Conservation (phyloP, 2,329 filamentous ascomycete genomes). For the Colletotrichum australisinense region DNA sequence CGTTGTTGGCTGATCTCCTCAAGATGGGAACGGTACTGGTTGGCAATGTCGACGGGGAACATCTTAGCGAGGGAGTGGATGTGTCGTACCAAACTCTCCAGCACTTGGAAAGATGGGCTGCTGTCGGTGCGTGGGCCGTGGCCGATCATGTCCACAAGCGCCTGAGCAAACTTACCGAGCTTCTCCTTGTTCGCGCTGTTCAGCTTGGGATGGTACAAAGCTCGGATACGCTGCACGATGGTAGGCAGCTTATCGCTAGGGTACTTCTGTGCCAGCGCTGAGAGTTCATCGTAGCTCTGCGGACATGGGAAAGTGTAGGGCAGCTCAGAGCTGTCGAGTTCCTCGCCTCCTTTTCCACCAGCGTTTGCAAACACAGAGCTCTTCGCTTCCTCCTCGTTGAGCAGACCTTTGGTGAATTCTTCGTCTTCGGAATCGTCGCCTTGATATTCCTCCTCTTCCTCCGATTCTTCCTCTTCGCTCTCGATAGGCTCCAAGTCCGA, state of each 20-base stretch:
- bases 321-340: slow-evolving; percentile 58
- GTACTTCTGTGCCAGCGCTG: slow-evolving; percentile 73
- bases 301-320: slow-evolving; percentile 92
- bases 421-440: slow-evolving; percentile 65
- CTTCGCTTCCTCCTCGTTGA: slow-evolving; percentile 68
- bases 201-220: slow-evolving; percentile 91
- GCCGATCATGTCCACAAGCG: slow-evolving; percentile 72
- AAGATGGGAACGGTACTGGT: slow-evolving; percentile 81
- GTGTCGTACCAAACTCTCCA: slow-evolving; percentile 88
- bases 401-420: slow-evolving; percentile 78
- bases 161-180: slow-evolving; percentile 74
- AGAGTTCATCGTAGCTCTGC: slow-evolving; percentile 78
- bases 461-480: slow-evolving; percentile 64
- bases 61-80: slow-evolving; percentile 92
- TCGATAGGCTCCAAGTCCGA: slow-evolving; percentile 73
- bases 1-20: slow-evolving; percentile 61
- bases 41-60: slow-evolving; percentile 82
- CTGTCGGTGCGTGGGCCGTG: slow-evolving; percentile 47
- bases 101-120: slow-evolving; percentile 69
- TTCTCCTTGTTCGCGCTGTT: slow-evolving; percentile 87
- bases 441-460: slow-evolving; percentile 50
- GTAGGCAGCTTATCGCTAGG: slow-evolving; percentile 75
- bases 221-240: slow-evolving; percentile 89
- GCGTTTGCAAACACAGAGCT: slow-evolving; percentile 59
- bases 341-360: slow-evolving; percentile 54